Percentiles rank a stretch among this genome's conserved stretches.
These are phyloP conservation scores for Wickerhamomyces kurtzmanii DNA, from an alignment of 805 yeast genomes.

Conservation along the genomic window DNA sequence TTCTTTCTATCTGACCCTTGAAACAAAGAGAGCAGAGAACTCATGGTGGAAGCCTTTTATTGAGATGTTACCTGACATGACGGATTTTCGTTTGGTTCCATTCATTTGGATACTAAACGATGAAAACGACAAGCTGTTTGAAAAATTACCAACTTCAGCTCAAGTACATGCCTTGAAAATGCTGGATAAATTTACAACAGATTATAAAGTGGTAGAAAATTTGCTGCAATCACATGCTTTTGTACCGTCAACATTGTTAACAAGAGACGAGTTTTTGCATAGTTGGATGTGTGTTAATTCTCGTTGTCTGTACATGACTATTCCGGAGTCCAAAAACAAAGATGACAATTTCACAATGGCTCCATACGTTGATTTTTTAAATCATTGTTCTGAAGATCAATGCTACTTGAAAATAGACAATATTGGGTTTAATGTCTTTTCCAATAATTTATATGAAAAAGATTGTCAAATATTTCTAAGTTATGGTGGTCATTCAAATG, in stretches of 20 bases:
- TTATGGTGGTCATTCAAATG: conserved; percentile 87
- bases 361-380: conserved; percentile 82
- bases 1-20: conserved; percentile 38
- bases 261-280: conserved; percentile 33
- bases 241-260: neutral
- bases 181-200: conserved; percentile 29
- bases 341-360: conserved; percentile 81
- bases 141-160: conserved; percentile 35
- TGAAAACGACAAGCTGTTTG: conserved; percentile 18
- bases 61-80: conserved; percentile 45
- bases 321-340: conserved; percentile 40
- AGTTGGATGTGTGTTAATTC: conserved; percentile 88
- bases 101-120: conserved; percentile 43
- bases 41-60: conserved; percentile 68
- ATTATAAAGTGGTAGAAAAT: conserved; percentile 27
- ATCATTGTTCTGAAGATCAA: conserved; percentile 48
- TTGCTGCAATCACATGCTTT: conserved; percentile 10
- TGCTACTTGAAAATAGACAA: conserved; percentile 37
- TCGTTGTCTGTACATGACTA: conserved; percentile 74
- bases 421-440: conserved; percentile 44
- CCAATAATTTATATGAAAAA: conserved; percentile 21
- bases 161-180: conserved; percentile 30
- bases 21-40: conserved; percentile 22
- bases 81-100: conserved; percentile 51
- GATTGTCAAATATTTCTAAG: conserved; percentile 58